Percentiles rank a stretch among this genome's conserved stretches.
These are phyloP conservation scores for Monilinia vaccinii-corymbosi DNA, from an alignment of 2,329 filamentous ascomycete genomes.

Conservation along the genomic window DNA sequence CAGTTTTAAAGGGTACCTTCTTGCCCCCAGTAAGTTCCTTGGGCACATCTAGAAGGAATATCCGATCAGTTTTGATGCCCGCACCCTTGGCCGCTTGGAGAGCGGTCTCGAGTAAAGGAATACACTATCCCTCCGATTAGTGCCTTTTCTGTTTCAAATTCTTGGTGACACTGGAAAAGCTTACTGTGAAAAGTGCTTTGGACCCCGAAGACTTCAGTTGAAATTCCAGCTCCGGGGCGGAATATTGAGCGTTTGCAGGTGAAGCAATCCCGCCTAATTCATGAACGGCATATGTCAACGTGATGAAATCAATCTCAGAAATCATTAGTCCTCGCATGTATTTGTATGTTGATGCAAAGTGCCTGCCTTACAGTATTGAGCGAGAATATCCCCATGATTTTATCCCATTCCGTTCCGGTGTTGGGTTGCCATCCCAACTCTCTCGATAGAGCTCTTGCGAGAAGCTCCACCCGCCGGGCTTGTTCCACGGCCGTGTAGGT, in stretches of 20 bases:
- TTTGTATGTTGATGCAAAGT: neutral
- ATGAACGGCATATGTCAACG: constrained; percentile 65
- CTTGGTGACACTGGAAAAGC: constrained; percentile 36
- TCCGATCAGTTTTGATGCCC: constrained; percentile 59
- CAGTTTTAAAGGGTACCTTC: constrained; percentile 51
- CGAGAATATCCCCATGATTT: constrained; percentile 68
- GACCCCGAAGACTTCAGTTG: constrained; percentile 73
- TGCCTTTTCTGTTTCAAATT: neutral
- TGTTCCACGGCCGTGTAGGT: constrained; percentile 56
- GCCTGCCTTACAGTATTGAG: constrained; percentile 61
- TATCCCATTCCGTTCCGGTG: constrained; percentile 69
- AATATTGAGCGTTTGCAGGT: constrained; percentile 82
- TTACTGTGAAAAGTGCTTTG: constrained; percentile 65
- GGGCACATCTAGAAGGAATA: constrained; percentile 65
- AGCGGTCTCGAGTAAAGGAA: constrained; percentile 54
- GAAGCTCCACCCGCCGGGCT: constrained; percentile 52
- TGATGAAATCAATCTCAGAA: constrained; percentile 61
- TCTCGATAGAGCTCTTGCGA: constrained; percentile 60
- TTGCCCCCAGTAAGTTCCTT: constrained; percentile 40
- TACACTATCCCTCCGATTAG: constrained; percentile 36
- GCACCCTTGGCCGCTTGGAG: constrained; percentile 57
- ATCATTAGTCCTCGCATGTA: neutral
- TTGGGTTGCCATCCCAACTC: constrained; percentile 64
- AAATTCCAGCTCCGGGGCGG: constrained; percentile 68
- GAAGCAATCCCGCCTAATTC: constrained; percentile 65